These are phyloP conservation scores for Pinus albicaulis DNA, from an alignment of 75 land plant genomes.

Conservation along the genomic window DNA sequence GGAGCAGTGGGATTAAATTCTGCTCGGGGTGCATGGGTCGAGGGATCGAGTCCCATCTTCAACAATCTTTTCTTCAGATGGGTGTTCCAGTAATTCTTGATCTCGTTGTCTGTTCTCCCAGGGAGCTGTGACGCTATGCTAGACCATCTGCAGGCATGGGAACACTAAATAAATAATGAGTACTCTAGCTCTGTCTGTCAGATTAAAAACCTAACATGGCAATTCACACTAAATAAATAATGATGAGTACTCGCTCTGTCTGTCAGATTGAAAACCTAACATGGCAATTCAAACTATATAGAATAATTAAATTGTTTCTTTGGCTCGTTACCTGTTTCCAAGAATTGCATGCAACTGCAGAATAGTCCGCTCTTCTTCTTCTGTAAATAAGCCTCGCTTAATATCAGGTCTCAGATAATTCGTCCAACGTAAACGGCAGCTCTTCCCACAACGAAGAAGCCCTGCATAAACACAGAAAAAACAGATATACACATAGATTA, in stretches of 20 bases:
- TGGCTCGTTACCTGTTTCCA: no score
- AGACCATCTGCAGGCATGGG: background rate
- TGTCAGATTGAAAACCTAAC: no score
- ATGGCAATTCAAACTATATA: no score
- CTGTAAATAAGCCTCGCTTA: background rate
- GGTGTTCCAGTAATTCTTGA: background rate
- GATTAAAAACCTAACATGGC: no score
- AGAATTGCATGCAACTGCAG: no score
- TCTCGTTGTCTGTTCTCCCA: background rate
- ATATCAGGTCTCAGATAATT: conserved; percentile 1
- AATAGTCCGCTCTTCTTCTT: no score
- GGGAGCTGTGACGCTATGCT: background rate
- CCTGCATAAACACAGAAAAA: background rate
- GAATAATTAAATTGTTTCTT: no score
- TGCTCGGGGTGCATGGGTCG: background rate
- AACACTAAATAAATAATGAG: no score
- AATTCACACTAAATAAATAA: no score
- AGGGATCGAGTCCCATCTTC: background rate
- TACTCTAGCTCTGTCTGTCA: no score
- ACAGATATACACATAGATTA: background rate
- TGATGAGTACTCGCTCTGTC: no score
- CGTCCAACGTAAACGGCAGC: background rate
- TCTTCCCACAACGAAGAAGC: background rate
- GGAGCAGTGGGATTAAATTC: no score
- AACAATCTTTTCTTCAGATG: background rate